Percentiles rank a stretch among this genome's conserved stretches.
Conservation (phyloP, 805 yeast genomes). For the Yarrowia phangngaensis region DNA sequence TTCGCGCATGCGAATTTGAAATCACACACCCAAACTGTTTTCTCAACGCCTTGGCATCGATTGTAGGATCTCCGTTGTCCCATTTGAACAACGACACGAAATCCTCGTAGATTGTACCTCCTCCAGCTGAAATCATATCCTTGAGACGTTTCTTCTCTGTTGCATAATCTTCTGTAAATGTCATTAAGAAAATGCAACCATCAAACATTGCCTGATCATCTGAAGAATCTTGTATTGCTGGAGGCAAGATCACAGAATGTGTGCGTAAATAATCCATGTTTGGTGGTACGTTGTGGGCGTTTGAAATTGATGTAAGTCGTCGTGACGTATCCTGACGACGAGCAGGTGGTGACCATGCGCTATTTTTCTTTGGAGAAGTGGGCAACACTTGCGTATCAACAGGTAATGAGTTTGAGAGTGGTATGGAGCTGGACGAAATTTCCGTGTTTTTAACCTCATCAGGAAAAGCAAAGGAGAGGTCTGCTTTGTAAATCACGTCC, state of each 20-base stretch:
- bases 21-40: slow-evolving; percentile 18
- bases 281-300: background rate
- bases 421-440: background rate
- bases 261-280: background rate
- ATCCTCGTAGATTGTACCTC: slow-evolving; percentile 17
- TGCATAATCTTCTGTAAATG: background rate
- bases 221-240: background rate
- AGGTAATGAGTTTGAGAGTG: background rate
- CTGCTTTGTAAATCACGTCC: background rate
- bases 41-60: background rate
- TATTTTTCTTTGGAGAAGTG: slow-evolving; percentile 8
- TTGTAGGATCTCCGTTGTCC: slow-evolving; percentile 2
- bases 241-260: slow-evolving; percentile 6
- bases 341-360: too few relatives aligned
- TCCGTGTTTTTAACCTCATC: slow-evolving; percentile 1
- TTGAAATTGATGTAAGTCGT: slow-evolving; percentile 1
- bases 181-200: slow-evolving; percentile 12
- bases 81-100: slow-evolving; percentile 8
- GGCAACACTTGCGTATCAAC: background rate
- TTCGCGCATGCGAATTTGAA: slow-evolving; percentile 17
- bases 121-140: background rate
- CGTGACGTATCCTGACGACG: slow-evolving; percentile 1
- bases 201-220: slow-evolving; percentile 7
- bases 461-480: background rate
- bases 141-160: background rate